phyloP scores from a whole-genome alignment of 1,284 basidiomycete genomes.

The Marasmius oreades region DNA sequence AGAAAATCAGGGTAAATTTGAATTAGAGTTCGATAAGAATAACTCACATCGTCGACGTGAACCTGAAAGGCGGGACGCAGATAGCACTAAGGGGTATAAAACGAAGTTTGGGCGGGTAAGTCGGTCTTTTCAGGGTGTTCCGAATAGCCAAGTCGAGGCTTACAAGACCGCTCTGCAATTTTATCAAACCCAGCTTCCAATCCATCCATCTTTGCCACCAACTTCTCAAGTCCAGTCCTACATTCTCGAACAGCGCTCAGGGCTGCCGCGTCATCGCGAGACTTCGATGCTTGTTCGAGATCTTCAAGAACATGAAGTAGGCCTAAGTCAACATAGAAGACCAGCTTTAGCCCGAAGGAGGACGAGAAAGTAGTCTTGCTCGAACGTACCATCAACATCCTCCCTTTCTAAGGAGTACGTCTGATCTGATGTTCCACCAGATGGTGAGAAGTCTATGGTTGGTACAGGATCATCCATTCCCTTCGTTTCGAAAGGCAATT shows the following conservation, averaged over 20 bases:
- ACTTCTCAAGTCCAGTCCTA: constrained; percentile 56
- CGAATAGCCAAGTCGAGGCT: constrained; percentile 29
- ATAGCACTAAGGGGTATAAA: constrained; percentile 50
- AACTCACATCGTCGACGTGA: constrained; percentile 69
- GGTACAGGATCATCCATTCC: constrained; percentile 78
- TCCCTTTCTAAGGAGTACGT: constrained; percentile 63
- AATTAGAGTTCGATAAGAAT: too few species aligned
- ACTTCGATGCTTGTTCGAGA: constrained; percentile 52
- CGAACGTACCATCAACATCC: constrained; percentile 66
- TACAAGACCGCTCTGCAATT: constrained; percentile 76
- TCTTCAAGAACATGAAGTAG: constrained; percentile 64
- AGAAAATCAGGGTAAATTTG: too few species aligned
- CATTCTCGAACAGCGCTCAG: constrained; percentile 61
- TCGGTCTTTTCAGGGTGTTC: constrained; percentile 4
- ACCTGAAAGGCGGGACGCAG: constrained; percentile 61
- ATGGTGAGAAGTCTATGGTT: constrained; percentile 72
- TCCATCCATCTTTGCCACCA: constrained; percentile 72
- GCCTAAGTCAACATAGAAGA: constrained; percentile 31
- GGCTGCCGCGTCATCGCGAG: constrained; percentile 40
- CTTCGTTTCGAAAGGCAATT: constrained; percentile 74
- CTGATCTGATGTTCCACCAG: constrained; percentile 43
- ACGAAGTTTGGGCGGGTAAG: not conserved
- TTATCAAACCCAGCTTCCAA: constrained; percentile 76
- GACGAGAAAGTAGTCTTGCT: not conserved
- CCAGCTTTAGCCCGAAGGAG: not conserved